Percentiles rank a stretch among this genome's conserved stretches.
Conservation (phyloP, 2,329 filamentous ascomycete species). For the Zymoseptoria ardabiliae region DNA sequence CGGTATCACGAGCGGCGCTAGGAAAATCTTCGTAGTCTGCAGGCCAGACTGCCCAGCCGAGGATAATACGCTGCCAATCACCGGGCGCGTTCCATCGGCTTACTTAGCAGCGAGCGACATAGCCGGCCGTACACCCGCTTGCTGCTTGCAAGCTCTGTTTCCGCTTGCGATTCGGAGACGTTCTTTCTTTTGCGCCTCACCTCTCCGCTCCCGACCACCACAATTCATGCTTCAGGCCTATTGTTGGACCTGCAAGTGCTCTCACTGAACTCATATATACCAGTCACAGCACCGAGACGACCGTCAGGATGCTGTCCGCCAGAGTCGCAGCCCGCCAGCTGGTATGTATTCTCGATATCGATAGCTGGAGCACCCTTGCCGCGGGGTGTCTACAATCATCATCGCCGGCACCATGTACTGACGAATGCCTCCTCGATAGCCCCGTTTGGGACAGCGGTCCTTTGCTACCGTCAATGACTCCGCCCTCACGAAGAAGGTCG, state of each 20-base stretch:
- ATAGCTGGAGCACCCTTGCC: background rate
- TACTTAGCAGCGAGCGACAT: background rate
- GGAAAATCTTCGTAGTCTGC: slow-evolving; percentile 8
- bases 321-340: slow-evolving; percentile 34
- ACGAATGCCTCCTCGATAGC: slow-evolving; percentile 16
- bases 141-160: background rate
- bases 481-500: slow-evolving; percentile 89
- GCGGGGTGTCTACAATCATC: background rate
- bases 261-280: slow-evolving; percentile 8
- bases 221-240: slow-evolving; percentile 12
- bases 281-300: slow-evolving; percentile 16
- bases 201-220: slow-evolving; percentile 14
- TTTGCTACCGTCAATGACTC: slow-evolving; percentile 83
- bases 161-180: slow-evolving; percentile 3
- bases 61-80: slow-evolving; percentile 5
- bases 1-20: slow-evolving; percentile 1
- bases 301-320: slow-evolving; percentile 31
- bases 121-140: background rate
- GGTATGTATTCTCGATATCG: slow-evolving; percentile 27
- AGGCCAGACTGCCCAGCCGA: slow-evolving; percentile 4
- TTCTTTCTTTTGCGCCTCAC: slow-evolving; percentile 14
- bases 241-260: slow-evolving; percentile 18
- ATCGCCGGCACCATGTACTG: slow-evolving; percentile 6
- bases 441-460: slow-evolving; percentile 45
- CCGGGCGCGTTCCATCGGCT: background rate